Evolutionary conservation across 106 monocot species (phyloP).

Genomic region (Ottelia alismoides): DNA sequence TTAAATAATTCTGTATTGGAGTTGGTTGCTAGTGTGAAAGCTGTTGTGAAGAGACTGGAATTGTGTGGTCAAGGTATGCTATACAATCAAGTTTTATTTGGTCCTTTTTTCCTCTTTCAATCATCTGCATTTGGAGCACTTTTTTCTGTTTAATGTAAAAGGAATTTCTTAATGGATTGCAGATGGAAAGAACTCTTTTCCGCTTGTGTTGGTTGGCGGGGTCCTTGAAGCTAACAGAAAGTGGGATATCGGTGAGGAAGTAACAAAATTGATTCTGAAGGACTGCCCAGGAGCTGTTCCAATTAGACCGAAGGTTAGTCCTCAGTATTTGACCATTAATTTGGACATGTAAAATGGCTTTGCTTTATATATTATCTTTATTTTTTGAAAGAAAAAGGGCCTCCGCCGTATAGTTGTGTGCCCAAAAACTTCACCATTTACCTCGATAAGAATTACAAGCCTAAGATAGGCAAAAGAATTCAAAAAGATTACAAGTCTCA

Average conservation of each 20-base stretch:
- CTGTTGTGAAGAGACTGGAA: constrained; percentile 65
- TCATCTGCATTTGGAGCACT: background rate
- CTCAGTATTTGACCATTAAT: too few species aligned
- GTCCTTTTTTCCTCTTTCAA: background rate
- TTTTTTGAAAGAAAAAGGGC: too few species aligned
- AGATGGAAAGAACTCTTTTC: constrained; percentile 80
- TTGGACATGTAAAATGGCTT: too few species aligned
- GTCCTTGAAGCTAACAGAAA: constrained; percentile 83
- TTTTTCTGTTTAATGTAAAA: background rate
- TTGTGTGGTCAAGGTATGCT: constrained; percentile 85
- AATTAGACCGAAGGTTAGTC: constrained; percentile 86
- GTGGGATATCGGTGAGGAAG: constrained; percentile 92
- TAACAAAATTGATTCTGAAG: constrained; percentile 49
- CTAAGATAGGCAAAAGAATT: too few species aligned
- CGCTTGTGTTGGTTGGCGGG: constrained; percentile 96
- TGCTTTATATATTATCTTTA: too few species aligned
- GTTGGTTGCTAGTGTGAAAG: constrained; percentile 76
- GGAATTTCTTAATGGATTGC: constrained; percentile 11
- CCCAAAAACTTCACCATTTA: too few species aligned
- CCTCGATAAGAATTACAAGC: too few species aligned
- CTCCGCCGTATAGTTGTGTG: too few species aligned
- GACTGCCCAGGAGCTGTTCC: constrained; percentile 60
- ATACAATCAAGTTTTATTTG: background rate
- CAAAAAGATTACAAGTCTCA: too few species aligned
- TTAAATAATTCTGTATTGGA: constrained; percentile 58